Percentiles rank a stretch among this genome's conserved stretches.
Conservation (phyloP, 805 yeast genomes). For the Kodamaea laetipori region DNA sequence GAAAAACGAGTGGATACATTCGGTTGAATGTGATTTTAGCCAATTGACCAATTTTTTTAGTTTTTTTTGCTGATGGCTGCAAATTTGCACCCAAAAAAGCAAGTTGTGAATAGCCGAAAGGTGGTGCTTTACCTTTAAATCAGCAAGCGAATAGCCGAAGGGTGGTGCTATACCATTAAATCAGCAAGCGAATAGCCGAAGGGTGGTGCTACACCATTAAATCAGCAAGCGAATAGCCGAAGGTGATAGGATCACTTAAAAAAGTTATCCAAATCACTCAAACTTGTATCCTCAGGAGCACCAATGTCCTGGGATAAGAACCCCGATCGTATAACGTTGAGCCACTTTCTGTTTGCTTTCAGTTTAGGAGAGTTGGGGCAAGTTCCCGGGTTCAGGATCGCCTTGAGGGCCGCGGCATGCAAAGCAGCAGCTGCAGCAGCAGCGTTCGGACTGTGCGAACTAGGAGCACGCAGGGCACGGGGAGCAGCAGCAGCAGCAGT, state of each 20-base stretch:
- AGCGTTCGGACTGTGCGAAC: conserved; percentile 59
- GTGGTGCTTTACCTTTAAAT: too few species aligned
- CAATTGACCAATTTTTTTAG: background rate
- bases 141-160: too few species aligned
- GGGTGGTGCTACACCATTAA: too few species aligned
- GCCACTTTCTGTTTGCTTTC: conserved; percentile 59
- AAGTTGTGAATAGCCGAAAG: too few species aligned
- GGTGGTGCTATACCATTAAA: too few species aligned
- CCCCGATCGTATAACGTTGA: conserved; percentile 72
- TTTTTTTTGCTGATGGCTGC: background rate
- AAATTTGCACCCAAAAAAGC: too few species aligned
- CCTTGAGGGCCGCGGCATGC: conserved; percentile 64
- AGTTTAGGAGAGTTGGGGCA: conserved; percentile 24
- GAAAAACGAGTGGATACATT: conserved; percentile 1
- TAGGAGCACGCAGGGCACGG: conserved; percentile 64
- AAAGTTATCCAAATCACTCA: conserved; percentile 59
- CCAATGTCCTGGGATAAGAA: conserved; percentile 77
- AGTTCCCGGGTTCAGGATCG: conserved; percentile 34
- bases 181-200: too few species aligned
- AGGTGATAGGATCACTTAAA: too few species aligned
- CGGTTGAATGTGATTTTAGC: background rate
- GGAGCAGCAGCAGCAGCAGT: conserved; percentile 88
- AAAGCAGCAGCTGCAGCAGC: conserved; percentile 77
- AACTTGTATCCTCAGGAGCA: conserved; percentile 74
- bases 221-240: too few species aligned